Evolutionary conservation across 2,329 filamentous ascomycete genomes (phyloP), one percentile per base, ranked within the genome.

Genomic region (Diaporthe sp.): DNA sequence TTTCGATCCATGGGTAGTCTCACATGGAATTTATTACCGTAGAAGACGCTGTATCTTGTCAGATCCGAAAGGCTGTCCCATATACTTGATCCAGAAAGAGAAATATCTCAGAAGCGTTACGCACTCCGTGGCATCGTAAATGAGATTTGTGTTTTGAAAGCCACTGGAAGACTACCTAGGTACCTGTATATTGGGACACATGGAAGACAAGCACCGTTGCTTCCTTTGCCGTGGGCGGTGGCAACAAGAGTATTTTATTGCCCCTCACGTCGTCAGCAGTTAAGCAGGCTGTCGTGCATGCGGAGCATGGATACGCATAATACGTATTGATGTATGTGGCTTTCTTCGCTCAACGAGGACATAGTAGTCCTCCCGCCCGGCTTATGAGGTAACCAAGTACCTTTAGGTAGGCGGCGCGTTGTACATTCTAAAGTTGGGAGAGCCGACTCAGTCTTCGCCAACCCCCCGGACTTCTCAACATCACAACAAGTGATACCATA

Each of bases 271-370:
- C 28, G 55, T 15, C 33, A 58, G 33, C 12, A 15, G 33, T 9
- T 12, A 25, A 12, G 33, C 33, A 58, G 22, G 30, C 19, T 33
- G 9, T 30, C 10, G 40, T 97, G 98, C 80, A 90, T 98, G 60
- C 92, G 96, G 28, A 90, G 98, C 0, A 96, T 98, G 1, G 89
- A 91, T 76, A 98, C 79, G 87, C 98, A 7, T 80, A 94, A 97
- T 13, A 25, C 13, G 8, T n/a, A 50, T 25, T 35, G 7, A 2
- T 30, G 40, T 25, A 28, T 13, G 19, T 25, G 8, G 92, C 98
- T 0, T 95, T 98, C 0, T 92, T 99, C 66, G 95, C 97, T 0
- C 91, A 94, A 45, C 92, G n/a, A n/a, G n/a, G n/a, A n/a, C n/a
- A n/a, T n/a, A n/a, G n/a, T n/a, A n/a, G n/a, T n/a, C n/a, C n/a